Evolutionary conservation across 2,329 filamentous ascomycete genomes (phyloP).

Genomic region (Rhynchosporium secalis): DNA sequence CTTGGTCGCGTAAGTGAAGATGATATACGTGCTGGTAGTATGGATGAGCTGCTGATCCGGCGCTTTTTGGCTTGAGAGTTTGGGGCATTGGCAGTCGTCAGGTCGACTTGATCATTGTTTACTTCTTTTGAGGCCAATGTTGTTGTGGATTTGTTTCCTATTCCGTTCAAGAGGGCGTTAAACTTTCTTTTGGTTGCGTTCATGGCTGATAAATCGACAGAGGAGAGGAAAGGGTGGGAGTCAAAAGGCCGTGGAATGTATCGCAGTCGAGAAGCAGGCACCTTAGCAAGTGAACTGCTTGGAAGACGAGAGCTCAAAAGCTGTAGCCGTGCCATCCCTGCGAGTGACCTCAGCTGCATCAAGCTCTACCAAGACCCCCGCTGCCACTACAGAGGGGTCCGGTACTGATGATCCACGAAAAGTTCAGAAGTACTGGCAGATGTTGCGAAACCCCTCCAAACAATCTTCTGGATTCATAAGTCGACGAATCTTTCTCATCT

Average conservation of each 20-base stretch:
- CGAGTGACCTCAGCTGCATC: not conserved
- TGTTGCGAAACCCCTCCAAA: conserved; percentile 9
- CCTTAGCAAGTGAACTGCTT: not conserved
- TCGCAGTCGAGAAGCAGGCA: not conserved
- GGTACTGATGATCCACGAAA: not conserved
- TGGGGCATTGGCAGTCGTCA: conserved; percentile 27
- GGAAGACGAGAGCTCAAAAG: conserved; percentile 3
- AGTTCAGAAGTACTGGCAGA: not conserved
- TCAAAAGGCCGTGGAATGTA: not conserved
- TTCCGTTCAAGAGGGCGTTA: conserved; percentile 69
- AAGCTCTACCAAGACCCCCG: not conserved
- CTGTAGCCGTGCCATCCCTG: conserved; percentile 24
- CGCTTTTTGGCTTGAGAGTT: conserved; percentile 37
- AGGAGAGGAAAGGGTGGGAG: not conserved
- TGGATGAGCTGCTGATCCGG: conserved; percentile 30
- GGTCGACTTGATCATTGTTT: conserved; percentile 43
- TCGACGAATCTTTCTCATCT: conserved; percentile 30
- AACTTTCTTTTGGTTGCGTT: conserved; percentile 84
- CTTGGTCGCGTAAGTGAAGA: conserved; percentile 16
- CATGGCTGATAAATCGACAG: conserved; percentile 47
- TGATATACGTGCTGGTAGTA: conserved; percentile 16
- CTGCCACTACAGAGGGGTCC: conserved; percentile 1
- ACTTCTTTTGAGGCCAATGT: conserved; percentile 43
- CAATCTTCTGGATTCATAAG: conserved; percentile 7
- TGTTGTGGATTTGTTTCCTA: conserved; percentile 51